Conservation (phyloP, 2,329 filamentous ascomycete genomes). For the Lachnellula arida region DNA sequence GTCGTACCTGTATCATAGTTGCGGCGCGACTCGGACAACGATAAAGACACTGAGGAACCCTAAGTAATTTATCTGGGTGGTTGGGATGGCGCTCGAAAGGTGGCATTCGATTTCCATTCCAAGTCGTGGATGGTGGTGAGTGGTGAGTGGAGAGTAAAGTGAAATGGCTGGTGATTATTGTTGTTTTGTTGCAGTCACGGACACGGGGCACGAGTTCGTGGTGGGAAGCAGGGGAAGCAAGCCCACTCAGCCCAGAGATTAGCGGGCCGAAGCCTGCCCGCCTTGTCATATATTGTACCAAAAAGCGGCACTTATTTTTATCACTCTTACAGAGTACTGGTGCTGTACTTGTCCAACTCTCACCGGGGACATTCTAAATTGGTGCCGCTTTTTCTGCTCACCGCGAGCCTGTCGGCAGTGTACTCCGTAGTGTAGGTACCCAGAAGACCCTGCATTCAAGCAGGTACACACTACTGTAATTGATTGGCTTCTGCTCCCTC, state of each 20-base stretch:
- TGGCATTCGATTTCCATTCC: not conserved
- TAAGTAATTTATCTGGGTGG: no score
- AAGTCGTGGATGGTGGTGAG: not conserved
- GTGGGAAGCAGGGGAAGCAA: not conserved
- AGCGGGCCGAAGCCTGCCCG: not conserved
- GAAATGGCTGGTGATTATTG: not conserved
- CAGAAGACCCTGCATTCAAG: not conserved
- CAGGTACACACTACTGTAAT: constrained; percentile 6
- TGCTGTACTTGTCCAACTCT: no score
- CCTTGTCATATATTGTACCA: not conserved
- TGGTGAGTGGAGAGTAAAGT: not conserved
- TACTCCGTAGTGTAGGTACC: not conserved
- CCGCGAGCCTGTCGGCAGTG: not conserved
- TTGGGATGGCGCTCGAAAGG: no score
- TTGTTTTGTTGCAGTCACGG: not conserved
- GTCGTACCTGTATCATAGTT: constrained; percentile 20
- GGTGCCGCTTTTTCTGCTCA: not conserved
- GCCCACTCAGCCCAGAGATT: not conserved
- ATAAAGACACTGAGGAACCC: not conserved
- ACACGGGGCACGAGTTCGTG: not conserved
- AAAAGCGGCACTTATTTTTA: no score
- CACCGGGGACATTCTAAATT: not conserved
- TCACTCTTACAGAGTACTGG: no score
- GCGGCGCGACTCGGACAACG: constrained; percentile 11
- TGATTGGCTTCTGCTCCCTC: not conserved